Evolutionary conservation across 2,329 filamentous ascomycete genomes (phyloP).

Genomic region (Cladosporium austrohemisphaericum): DNA sequence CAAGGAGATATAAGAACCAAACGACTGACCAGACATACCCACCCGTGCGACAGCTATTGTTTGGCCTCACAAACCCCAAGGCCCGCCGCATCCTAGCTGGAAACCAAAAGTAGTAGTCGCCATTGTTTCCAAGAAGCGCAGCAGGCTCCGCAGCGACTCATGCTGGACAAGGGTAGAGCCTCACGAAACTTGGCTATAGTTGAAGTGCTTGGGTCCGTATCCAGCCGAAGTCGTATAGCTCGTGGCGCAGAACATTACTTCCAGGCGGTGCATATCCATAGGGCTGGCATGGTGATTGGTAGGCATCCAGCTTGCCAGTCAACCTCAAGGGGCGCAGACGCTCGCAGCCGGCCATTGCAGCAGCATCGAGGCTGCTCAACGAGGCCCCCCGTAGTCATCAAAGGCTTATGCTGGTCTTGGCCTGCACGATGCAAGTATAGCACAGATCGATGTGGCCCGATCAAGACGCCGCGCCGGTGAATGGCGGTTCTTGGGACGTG

Average conservation of each 20-base stretch:
- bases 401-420: slow-evolving; percentile 8
- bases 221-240: neutral
- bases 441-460: neutral
- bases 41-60: slow-evolving; percentile 2
- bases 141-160: slow-evolving; percentile 6
- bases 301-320: neutral
- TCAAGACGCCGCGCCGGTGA: slow-evolving; percentile 4
- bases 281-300: neutral
- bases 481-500: neutral
- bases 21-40: neutral
- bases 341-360: neutral
- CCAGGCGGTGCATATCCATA: neutral
- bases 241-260: neutral
- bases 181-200: slow-evolving; percentile 4
- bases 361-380: neutral
- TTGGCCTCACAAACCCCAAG: slow-evolving; percentile 5
- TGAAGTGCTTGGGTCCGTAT: slow-evolving; percentile 4
- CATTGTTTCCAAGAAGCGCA: slow-evolving; percentile 11
- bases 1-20: slow-evolving; percentile 7
- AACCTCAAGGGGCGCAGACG: neutral
- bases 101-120: slow-evolving; percentile 11
- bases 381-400: neutral
- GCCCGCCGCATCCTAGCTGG: neutral
- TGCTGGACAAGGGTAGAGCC: neutral
- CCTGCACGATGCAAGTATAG: slow-evolving; percentile 11